A percentile compares a stretch with the other conserved stretches of the same genome.
Conservation (phyloP, 176 grass and related monocot species). For the Lolium multiflorum region DNA sequence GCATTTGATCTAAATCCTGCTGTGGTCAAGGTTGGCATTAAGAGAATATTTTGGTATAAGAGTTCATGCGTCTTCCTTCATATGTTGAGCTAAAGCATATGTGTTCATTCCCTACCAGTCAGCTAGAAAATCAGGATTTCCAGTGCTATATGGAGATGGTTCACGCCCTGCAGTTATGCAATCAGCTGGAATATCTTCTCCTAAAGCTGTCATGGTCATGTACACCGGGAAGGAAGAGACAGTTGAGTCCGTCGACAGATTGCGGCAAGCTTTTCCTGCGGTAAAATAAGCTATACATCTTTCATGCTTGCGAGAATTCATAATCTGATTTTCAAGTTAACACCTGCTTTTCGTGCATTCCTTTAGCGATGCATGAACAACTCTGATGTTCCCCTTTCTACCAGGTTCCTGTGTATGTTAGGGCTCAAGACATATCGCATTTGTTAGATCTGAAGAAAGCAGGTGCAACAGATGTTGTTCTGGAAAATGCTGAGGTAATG, state of each 20-base stretch:
- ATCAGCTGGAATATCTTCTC: slow-evolving; percentile 92
- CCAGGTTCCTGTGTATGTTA: slow-evolving; percentile 88
- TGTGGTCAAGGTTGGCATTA: slow-evolving; percentile 83
- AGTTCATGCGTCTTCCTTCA: slow-evolving; percentile 19
- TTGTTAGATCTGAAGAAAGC: slow-evolving; percentile 89
- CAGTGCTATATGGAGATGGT: slow-evolving; percentile 86
- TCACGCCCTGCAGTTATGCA: slow-evolving; percentile 93
- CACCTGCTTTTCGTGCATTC: background rate
- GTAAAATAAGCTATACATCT: slow-evolving; percentile 47
- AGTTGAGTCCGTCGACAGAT: slow-evolving; percentile 75
- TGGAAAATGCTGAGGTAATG: slow-evolving; percentile 92
- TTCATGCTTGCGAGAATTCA: background rate
- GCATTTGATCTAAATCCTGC: slow-evolving; percentile 93
- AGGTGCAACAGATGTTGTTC: slow-evolving; percentile 90
- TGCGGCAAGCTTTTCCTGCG: slow-evolving; percentile 91
- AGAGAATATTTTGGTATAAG: slow-evolving; percentile 16
- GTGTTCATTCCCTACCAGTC: slow-evolving; percentile 51
- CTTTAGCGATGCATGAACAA: background rate
- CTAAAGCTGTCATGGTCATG: slow-evolving; percentile 98
- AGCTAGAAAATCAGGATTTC: slow-evolving; percentile 81
- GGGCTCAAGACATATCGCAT: slow-evolving; percentile 75
- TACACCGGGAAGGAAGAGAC: slow-evolving; percentile 79
- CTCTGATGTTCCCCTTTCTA: slow-evolving; percentile 29
- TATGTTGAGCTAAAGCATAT: slow-evolving; percentile 37
- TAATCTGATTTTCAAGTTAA: slow-evolving; percentile 11